Evolutionary conservation across 106 monocot genomes (phyloP).

Genomic region (Alisma plantagoaquatica): DNA sequence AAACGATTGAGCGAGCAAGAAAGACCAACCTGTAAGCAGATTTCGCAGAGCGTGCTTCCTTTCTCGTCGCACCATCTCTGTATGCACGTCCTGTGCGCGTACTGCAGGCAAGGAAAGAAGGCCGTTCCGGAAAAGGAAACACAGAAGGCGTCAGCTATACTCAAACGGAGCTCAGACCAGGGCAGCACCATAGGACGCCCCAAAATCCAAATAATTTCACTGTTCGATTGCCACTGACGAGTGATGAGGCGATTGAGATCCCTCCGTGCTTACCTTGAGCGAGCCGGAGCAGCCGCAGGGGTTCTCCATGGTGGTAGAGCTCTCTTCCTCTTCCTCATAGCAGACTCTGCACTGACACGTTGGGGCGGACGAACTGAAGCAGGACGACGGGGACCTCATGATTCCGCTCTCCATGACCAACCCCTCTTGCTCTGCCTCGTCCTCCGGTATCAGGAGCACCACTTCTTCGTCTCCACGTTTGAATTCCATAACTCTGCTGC

Average conservation of each 20-base stretch:
- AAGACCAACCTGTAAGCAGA: conserved; percentile 80
- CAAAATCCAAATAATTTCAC: too few species aligned
- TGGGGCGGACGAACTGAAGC: conserved; percentile 1
- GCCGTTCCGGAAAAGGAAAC: too few species aligned
- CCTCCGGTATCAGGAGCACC: conserved; percentile 1
- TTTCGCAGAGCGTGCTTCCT: conserved; percentile 60
- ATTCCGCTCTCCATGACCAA: too few species aligned
- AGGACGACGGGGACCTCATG: conserved; percentile 13
- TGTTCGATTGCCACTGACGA: too few species aligned
- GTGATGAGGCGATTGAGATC: not conserved
- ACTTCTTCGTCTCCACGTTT: not conserved
- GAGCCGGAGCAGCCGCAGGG: conserved; percentile 80
- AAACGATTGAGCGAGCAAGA: too few species aligned
- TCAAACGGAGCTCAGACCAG: too few species aligned
- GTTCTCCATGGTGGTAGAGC: conserved; percentile 49
- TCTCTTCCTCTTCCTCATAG: conserved; percentile 70
- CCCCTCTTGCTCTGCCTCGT: too few species aligned
- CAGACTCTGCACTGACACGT: conserved; percentile 65
- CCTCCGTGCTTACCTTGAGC: conserved; percentile 41
- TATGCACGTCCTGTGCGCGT: conserved; percentile 71
- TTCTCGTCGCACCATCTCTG: conserved; percentile 91
- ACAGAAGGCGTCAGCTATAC: too few species aligned
- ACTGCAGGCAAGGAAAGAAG: too few species aligned
- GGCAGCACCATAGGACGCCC: too few species aligned
- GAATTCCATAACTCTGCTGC: too few species aligned